A percentile compares a stretch with the other conserved stretches of the same genome.
phyloP scores from a whole-genome alignment of 495 filamentous ascomycete species.

The Trichocladium antarcticum region DNA sequence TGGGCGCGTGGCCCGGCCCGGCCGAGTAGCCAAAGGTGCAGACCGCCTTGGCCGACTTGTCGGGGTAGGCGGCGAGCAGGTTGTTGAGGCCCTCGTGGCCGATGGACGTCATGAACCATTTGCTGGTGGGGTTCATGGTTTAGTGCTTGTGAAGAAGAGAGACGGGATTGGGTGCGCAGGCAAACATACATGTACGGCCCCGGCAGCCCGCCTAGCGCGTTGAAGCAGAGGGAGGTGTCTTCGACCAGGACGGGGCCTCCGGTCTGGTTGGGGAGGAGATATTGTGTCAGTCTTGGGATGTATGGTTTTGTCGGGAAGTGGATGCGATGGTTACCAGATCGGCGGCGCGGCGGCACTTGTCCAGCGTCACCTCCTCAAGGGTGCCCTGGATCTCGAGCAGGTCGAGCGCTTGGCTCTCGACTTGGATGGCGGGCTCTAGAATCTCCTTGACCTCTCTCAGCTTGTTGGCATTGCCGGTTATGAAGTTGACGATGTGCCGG shows the following conservation, averaged over 20 bases:
- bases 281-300: too few species aligned
- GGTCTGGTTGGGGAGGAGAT: constrained; percentile 46
- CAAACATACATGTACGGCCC: constrained; percentile 83
- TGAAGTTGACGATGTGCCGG: constrained; percentile 61
- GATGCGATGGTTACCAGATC: constrained; percentile 45
- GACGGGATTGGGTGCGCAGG: background rate
- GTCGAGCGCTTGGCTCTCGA: constrained; percentile 65
- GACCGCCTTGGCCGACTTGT: constrained; percentile 83
- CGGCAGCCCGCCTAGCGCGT: constrained; percentile 78
- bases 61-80: constrained; percentile 76
- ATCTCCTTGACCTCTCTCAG: constrained; percentile 79
- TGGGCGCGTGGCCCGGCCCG: constrained; percentile 71
- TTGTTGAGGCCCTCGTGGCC: constrained; percentile 82
- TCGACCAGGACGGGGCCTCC: constrained; percentile 86
- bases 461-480: constrained; percentile 93
- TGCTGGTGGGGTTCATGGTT: constrained; percentile 40
- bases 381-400: constrained; percentile 84
- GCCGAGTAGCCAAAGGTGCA: constrained; percentile 91
- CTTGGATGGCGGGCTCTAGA: constrained; percentile 57
- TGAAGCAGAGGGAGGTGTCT: constrained; percentile 90
- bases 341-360: constrained; percentile 75
- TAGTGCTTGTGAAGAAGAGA: background rate
- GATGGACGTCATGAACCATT: constrained; percentile 79
- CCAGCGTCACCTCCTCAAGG: constrained; percentile 77
- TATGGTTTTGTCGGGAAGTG: too few species aligned